Evolutionary conservation across 108 stramenopile genomes (phyloP), one percentile per base, ranked within the genome.

Genomic region (Cylindrotheca fusiformis): DNA sequence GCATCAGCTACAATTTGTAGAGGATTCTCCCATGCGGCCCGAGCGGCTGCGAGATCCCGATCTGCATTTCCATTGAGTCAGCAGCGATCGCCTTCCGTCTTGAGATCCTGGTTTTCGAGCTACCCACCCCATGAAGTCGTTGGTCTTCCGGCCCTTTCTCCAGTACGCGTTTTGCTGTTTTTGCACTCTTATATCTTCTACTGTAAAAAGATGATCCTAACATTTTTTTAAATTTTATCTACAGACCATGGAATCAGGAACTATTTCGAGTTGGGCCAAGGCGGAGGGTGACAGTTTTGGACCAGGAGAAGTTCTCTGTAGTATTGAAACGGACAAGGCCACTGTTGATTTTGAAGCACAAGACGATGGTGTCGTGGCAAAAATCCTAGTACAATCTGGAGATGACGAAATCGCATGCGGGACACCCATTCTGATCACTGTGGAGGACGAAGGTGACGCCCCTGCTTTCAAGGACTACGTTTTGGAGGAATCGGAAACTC

Each of bases 301-400:
- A n/a, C 88, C 97, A 17, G 98, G 98, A 18, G 96, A 96, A 59
- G 76, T 87, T 26, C 57, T 99, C 32, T 95, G 95, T 72, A 91
- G 93, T 47, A 84, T 99, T 22, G 96, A 99, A 79, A 99, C 98
- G 23, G 98, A 99, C 79, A 99, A 99, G 81, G 97, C 98, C 47
- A 95, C 88, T 20, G 95, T 99, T 4, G 94, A 97, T 46, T 99
- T 95, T 76, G 99, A 98, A 54, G 87, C 92, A 2, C 95, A 97
- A 68, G 99, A 99, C 71, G 99, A 99, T 68, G 96, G 96, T 26
- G 71, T 96, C 21, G 52, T 99, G 21, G 99, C 97, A 19, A 97
- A 95, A 79, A 91, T 97, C 56, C 77, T 99, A 50, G 84, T 82
- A 5, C 62, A 65, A 22, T 75, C 85, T 21, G 95, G 91, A 8